Percentiles rank a stretch among this genome's conserved stretches.
Conservation (phyloP, 176 grass and related monocot genomes). For the Lolium rigidum region DNA sequence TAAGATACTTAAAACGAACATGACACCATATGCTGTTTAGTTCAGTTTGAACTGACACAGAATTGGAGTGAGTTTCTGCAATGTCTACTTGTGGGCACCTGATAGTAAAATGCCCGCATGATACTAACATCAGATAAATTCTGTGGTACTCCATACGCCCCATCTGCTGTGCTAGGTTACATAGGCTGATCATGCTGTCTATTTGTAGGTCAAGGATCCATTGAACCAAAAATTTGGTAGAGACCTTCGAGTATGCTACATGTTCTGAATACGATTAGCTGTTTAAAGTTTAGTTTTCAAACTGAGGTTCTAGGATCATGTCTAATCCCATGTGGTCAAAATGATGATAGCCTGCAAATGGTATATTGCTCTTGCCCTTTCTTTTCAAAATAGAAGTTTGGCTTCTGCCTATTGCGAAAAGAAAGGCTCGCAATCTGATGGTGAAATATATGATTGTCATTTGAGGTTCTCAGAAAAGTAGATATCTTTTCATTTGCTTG, state of each 20-base stretch:
- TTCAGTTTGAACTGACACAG: neutral
- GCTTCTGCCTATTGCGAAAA: conserved; percentile 36
- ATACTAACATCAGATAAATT: conserved; percentile 21
- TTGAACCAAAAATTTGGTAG: conserved; percentile 17
- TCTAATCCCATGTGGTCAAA: conserved; percentile 15
- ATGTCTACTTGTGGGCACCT: conserved; percentile 1
- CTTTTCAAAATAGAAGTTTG: neutral
- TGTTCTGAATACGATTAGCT: conserved; percentile 27
- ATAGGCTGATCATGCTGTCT: neutral
- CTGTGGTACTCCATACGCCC: conserved; percentile 13
- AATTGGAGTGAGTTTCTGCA: conserved; percentile 22
- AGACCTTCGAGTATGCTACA: conserved; percentile 1
- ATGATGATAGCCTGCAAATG: conserved; percentile 26
- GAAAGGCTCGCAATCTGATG: neutral
- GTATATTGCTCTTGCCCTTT: neutral
- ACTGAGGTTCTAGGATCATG: conserved; percentile 10
- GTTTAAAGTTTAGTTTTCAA: conserved; percentile 16
- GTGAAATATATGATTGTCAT: conserved; percentile 1
- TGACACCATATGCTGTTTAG: conserved; percentile 25
- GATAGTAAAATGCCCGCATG: neutral
- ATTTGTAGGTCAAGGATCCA: conserved; percentile 34
- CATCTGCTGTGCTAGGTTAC: conserved; percentile 14
- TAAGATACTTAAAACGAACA: conserved; percentile 19
- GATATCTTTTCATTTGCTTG: conserved; percentile 4
- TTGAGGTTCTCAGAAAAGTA: neutral